Evolutionary conservation across 257 asterid genomes (phyloP), one percentile per base, ranked within the genome.

Genomic region (Scutellaria baicalensis): DNA sequence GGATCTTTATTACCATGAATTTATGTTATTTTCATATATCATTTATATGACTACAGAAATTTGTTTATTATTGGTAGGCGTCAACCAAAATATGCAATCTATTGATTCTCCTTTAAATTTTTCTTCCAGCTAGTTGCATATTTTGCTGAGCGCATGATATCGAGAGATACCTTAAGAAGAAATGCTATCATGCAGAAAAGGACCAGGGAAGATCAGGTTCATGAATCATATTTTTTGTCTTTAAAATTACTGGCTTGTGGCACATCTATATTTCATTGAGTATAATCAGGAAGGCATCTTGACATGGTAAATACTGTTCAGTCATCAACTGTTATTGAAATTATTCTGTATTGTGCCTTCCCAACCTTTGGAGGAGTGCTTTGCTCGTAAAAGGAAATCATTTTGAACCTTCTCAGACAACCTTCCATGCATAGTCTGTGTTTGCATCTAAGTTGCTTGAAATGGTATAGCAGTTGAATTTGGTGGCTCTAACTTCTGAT

Each of bases 141-240:
- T 79, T 93, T 93, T 73, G 78, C 94, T 63, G 92, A 83, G 84
- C 85, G 98, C 81, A 82, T 93, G 94, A 88, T 93, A 82, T 87
- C 97, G 9, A 83, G 76, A 72, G 97, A 93, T 82, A 93, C 98
- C 60, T 72, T 93, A 70, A 80, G 71, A 50, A 84, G 98, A 80
- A 93, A 93, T 81, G 83, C 71, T 45, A 96, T 93, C 63, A 87
- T 93, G 98, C 96, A 89, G 88, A 82, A 73, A 84, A 82, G 83
- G 81, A 50, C 42, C 0, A 84, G 86, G 43, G 75, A 27, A 9
- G 38, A 85, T 81, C 89, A 85, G 93, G 98, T 93, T 73, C 61
- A 31, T 40, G 20, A 44, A 17, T 70, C 38, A 8, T 71, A 31
- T 31, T 57, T 10, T 20, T 48, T 60, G 23, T 51, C 56, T 33